Evolutionary conservation across 2,329 filamentous ascomycete genomes (phyloP), one percentile per base, ranked within the genome.

Genomic region (Cryphonectria naterciae): DNA sequence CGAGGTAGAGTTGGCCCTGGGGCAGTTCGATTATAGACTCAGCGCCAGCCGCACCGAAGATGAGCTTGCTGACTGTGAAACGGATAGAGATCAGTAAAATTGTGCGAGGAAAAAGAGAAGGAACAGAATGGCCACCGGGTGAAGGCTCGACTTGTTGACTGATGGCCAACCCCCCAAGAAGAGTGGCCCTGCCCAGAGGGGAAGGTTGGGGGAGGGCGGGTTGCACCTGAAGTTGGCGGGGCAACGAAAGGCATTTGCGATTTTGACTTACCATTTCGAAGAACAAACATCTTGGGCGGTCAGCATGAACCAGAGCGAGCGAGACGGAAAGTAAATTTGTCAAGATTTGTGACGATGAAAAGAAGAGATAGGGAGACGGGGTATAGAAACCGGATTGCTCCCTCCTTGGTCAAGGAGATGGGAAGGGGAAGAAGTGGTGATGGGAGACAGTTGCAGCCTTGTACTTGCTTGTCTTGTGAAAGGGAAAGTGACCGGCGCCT

Each of bases 1-100:
- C 96, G 75, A 99, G 92, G 82, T 98, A 99, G 61, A 99, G 93
- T 82, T 98, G 95, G 79, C 96, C 96, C 81, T 98, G 94, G 22
- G 95, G 91, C 60, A 99, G 91, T 80, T 98, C 95, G 82, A 97
- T 94, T 79, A 99, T 90, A 64, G 94, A 92, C 84, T 98, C 95
- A 81, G 98, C 95, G 80, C 90, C 93, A 77, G 89, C 89, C 73
- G 87, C 89, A 79, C 97, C 94, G 80, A 98, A 98, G 79, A 98
- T 90, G 78, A 96, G 91, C 83, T 97, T 98, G 83, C 93, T 93
- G 76, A 97, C 94, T 97, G 78, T 52, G 28, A 46, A 64, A 43
- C 5, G 4, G n/a, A 15, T 17, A 69, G 43, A 68, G 37, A 5
- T 46, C 25, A 43, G 49, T 64, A 62, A 39, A 61, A 75, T 43